Evolutionary conservation across 2,329 filamentous ascomycete species (phyloP), one percentile per base, ranked within the genome.

Genomic region (Hymenoscyphus repandus): DNA sequence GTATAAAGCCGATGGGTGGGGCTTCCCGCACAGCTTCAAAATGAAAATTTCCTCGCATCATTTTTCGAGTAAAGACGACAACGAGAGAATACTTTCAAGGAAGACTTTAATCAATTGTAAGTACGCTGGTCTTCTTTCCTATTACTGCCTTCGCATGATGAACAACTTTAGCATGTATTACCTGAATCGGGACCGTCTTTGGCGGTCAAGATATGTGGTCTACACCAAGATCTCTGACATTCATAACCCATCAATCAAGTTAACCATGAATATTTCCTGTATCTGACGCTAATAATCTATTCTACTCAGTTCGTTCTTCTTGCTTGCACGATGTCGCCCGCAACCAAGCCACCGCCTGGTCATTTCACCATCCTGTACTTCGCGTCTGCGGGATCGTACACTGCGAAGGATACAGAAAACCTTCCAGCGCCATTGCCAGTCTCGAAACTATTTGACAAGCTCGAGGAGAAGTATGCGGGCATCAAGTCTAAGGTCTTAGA

Each of bases 361-460:
- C 78, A 88, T 58, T 95, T 93, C 72, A 86, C 78, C 51, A 72
- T 95, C 41, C 79, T 93, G 49, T 95, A 92, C 71, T 95, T 95
- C 70, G 89, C 88, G 51, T 79, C 81, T 55, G 87, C 88, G 12
- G 77, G 79, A 51, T 84, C 84, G 31, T 88, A 79, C 67, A 90
- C 88, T 1, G 73, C 74, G n/a, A 86, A 81, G 63, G 76, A 83
- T 53, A 72, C 74, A 54, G 88, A 93, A 63, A 63, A 71, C 13
- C 66, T 93, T 10, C 73, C 79, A 2, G 87, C 87, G 11, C 86
- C 88, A 33, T 66, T 91, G 33, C 71, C 77, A 1, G 66, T 89
- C 27, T 66, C 70, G 36, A 72, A 79, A 58, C 75, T 95, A 18
- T 90, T 89, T 61, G 69, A 71, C n/a, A 65, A 72, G 54, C 75